Percentiles rank a stretch among this genome's conserved stretches.
Evolutionary conservation across 495 filamentous ascomycete species (phyloP).

Genomic region (Trichoderma orchidacearum): DNA sequence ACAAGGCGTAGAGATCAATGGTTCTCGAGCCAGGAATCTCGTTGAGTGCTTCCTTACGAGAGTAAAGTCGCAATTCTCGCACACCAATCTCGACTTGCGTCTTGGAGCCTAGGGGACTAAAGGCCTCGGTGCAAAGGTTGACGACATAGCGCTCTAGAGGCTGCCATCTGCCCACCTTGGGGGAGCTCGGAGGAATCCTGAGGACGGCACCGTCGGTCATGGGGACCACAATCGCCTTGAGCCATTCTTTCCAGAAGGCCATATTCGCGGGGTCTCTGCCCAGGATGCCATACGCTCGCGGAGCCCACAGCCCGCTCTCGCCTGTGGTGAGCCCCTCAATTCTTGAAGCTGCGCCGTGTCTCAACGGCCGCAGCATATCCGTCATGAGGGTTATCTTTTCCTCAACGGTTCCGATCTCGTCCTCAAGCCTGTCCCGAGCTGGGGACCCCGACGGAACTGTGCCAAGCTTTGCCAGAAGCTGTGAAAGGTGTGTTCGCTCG

Average conservation of each 20-base stretch:
- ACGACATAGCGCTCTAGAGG: constrained; percentile 94
- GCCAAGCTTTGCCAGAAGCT: constrained; percentile 71
- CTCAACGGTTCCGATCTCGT: constrained; percentile 88
- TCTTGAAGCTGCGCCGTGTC: constrained; percentile 89
- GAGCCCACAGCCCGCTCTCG: constrained; percentile 94
- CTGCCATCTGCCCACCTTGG: constrained; percentile 90
- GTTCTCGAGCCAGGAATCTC: constrained; percentile 87
- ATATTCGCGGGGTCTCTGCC: constrained; percentile 74
- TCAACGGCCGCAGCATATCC: constrained; percentile 80
- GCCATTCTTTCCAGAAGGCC: constrained; percentile 98
- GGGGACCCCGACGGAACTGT: constrained; percentile 65
- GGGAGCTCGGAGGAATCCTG: constrained; percentile 75
- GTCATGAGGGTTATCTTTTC: constrained; percentile 97
- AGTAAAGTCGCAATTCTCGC: constrained; percentile 81
- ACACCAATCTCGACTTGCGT: constrained; percentile 91
- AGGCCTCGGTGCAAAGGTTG: constrained; percentile 91
- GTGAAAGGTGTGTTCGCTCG: constrained; percentile 81
- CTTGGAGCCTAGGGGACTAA: constrained; percentile 79
- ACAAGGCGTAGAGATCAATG: constrained; percentile 86
- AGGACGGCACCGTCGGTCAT: constrained; percentile 83
- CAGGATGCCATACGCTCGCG: constrained; percentile 84
- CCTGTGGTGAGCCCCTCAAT: constrained; percentile 95
- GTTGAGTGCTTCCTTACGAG: constrained; percentile 84
- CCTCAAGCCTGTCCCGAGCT: constrained; percentile 72
- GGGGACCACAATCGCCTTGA: constrained; percentile 79